Conservation (phyloP, 176 grass and related monocot genomes). For the Musa beccarii region DNA sequence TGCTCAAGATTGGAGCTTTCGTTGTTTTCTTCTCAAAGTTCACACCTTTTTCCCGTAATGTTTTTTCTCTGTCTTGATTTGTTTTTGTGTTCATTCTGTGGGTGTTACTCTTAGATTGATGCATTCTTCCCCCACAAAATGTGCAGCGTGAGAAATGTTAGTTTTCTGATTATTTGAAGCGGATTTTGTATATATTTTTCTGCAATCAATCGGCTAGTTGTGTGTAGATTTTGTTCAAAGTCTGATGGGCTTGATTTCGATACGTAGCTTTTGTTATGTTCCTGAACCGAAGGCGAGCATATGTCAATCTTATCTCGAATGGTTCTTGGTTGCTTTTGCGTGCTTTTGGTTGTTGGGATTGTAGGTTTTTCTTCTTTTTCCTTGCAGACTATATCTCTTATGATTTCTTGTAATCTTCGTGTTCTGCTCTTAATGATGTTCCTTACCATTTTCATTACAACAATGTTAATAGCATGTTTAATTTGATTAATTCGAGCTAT, state of each 20-base stretch:
- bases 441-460: no score
- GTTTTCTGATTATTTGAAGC: neutral
- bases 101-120: neutral
- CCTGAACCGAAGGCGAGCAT: no score
- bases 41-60: neutral
- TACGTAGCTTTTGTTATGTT: neutral
- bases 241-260: neutral
- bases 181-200: neutral
- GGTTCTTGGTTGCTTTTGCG: neutral
- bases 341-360: neutral
- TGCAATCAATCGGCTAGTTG: neutral
- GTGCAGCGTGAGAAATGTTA: neutral
- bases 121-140: no score
- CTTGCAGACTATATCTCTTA: neutral
- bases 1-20: neutral
- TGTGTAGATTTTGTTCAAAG: neutral
- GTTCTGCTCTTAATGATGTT: no score
- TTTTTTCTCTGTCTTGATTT: neutral
- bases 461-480: no score
- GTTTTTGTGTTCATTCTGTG: neutral
- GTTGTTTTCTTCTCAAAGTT: neutral
- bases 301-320: no score
- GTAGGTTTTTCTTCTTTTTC: neutral
- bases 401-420: neutral
- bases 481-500: no score